A percentile compares a stretch with the other conserved stretches of the same genome.
These are phyloP conservation scores for Gautieria morchelliformis DNA, from an alignment of 768 basidiomycete species.

Conservation along the genomic window DNA sequence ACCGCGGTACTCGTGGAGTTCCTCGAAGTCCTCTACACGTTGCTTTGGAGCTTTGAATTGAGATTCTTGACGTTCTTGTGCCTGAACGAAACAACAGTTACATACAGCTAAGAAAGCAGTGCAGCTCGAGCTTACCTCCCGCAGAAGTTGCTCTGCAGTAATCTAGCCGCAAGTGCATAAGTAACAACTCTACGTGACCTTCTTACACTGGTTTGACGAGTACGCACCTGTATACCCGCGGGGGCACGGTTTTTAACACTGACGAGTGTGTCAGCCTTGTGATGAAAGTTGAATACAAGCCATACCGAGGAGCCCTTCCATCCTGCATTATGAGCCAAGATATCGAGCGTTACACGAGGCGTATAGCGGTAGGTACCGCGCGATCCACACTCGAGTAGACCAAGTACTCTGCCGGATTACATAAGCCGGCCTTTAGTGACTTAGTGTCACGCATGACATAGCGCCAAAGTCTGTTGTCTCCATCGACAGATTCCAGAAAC, in stretches of 20 bases:
- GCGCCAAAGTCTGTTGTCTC: no score
- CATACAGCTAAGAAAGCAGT: neutral
- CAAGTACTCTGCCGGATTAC: no score
- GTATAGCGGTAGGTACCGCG: no score
- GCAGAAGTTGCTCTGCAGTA: slow-evolving; percentile 94
- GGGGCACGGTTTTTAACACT: slow-evolving; percentile 96
- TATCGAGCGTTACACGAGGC: no score
- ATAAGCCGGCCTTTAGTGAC: no score
- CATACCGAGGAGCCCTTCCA: slow-evolving; percentile 68
- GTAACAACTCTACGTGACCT: slow-evolving; percentile 5
- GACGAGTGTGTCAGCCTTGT: slow-evolving; percentile 5
- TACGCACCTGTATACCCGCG: slow-evolving; percentile 77
- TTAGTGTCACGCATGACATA: no score
- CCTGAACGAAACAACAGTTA: slow-evolving; percentile 34
- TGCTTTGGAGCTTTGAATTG: slow-evolving; percentile 89
- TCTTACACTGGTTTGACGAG: neutral
- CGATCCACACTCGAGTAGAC: no score
- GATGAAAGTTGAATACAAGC: neutral
- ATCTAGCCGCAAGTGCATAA: slow-evolving; percentile 45
- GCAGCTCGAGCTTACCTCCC: slow-evolving; percentile 51
- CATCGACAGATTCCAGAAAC: neutral
- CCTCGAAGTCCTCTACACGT: slow-evolving; percentile 92
- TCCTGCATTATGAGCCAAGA: slow-evolving; percentile 47
- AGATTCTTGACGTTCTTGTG: slow-evolving; percentile 95
- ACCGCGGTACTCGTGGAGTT: slow-evolving; percentile 67